These are phyloP conservation scores for Avena atlantica DNA, from an alignment of 176 grass and related monocot species.

Conservation along the genomic window DNA sequence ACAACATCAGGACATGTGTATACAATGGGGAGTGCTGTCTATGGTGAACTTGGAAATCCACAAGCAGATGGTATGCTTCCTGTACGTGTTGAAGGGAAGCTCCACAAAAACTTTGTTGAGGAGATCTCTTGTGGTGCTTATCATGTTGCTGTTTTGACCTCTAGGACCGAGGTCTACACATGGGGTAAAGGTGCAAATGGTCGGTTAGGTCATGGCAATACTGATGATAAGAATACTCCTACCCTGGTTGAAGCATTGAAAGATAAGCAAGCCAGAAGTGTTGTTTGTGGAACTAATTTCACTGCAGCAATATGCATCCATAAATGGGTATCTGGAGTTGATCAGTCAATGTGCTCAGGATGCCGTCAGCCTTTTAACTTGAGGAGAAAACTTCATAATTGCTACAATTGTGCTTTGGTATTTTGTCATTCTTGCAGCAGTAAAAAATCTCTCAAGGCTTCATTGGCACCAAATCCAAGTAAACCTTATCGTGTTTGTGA, in stretches of 20 bases:
- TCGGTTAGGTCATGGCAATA: conserved; percentile 90
- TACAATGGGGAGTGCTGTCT: conserved; percentile 88
- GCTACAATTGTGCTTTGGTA: conserved; percentile 96
- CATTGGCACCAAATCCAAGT: conserved; percentile 90
- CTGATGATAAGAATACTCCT: conserved; percentile 81
- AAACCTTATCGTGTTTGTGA: conserved; percentile 97
- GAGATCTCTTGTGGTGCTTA: conserved; percentile 98
- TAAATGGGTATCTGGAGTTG: conserved; percentile 96
- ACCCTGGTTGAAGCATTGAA: conserved; percentile 95
- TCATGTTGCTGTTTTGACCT: conserved; percentile 92
- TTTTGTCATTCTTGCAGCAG: conserved; percentile 96
- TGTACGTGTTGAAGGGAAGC: conserved; percentile 83
- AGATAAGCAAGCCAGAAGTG: conserved; percentile 97
- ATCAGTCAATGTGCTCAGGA: conserved; percentile 98
- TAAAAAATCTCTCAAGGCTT: conserved; percentile 91
- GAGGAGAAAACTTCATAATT: conserved; percentile 98
- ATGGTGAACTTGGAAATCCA: conserved; percentile 91
- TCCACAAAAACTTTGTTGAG: conserved; percentile 96
- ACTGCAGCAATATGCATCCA: conserved; percentile 99
- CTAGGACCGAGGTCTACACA: conserved; percentile 92
- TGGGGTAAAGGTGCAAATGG: conserved; percentile 99
- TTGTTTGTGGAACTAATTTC: conserved; percentile 95
- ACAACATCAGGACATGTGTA: conserved; percentile 97
- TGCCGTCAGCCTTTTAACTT: conserved; percentile 93
- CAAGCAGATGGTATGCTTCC: conserved; percentile 85